Evolutionary conservation across 257 asterid species (phyloP), one percentile per base, ranked within the genome.

Genomic region (Avicennia marina): DNA sequence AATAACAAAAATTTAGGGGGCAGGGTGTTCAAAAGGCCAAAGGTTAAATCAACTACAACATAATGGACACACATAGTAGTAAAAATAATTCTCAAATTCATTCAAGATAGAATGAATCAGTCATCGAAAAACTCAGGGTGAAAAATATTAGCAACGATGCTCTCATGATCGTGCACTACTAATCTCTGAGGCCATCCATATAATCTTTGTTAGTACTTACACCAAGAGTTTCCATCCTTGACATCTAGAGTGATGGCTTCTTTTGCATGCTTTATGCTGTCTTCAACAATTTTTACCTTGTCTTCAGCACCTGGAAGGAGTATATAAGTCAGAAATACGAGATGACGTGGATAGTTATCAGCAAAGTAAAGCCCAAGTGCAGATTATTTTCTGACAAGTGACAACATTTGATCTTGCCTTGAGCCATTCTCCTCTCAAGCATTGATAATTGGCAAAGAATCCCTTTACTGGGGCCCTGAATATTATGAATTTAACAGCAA

Each of bases 161-260:
- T 20, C 56, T 8, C 12, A 39, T 26, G 29, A 33, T 38, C 34
- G 7, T 4, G 34, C 0, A 29, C 7, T 29, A 4, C 60, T 19
- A 26, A 19, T 13, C 31, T 20, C 44, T 16, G 41, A 42, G 54
- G 39, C 25, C 18, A 31, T 4, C 2, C 16, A 26, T 56, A 39
- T 2, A 20, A 33, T 29, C 16, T 52, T 36, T 9, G 26, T 25
- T 52, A 29, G 51, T 42, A 62, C 96, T 78, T 65, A 88, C 98
- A 91, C 98, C 95, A 91, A 57, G 95, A 88, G 62, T 80, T 78
- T 58, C 98, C 98, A 74, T 90, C 94, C 80, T 75, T 76, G 72
- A 91, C 96, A 72, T 91, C 98, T 33, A 91, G 77, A 63, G 94
- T 27, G 45, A 88, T 69, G 39, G 95, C 96, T 71, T 91, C 90